Base-by-base conservation (phyloP, 2,329 filamentous ascomycete species). In the Aspergillus versicolor region DNA sequence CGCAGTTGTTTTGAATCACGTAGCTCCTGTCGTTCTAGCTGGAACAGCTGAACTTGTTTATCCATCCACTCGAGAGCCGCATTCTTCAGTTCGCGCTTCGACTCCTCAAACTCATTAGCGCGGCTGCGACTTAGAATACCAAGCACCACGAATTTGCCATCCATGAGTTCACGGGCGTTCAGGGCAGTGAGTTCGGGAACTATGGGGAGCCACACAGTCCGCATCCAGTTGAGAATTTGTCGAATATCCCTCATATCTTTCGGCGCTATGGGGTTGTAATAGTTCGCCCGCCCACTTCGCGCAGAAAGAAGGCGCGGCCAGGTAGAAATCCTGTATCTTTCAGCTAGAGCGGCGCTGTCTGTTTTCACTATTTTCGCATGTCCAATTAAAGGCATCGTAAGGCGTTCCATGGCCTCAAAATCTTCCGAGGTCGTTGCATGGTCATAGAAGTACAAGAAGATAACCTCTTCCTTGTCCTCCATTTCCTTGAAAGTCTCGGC, bases 1-100 rank as follows among this genome's bases (percentile, higher is more conserved):
- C 93, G 87, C 61, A 97, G 81, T 73, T 97, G 92, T 79, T 99
- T 99, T 5, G 92, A 88, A 73, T 97, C 92, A 52, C 94, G 88
- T 48, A 97, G 82, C 74, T 96, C 94, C 77, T 97, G 91, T 56
- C 93, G 84, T 76, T 97, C 93, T 15, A 95, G 85, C 73, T 96
- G 91, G 81, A 96, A 97, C 40, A 91, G 83, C 65, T 93, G 88
- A 17, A 91, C 89, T 75, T 97, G 91, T 77, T 95, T 94, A 73
- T 97, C 93, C 84, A 97, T 96, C 92, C 94, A 99, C 74, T 97
- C 94, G 59, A 92, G 84, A 8, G 94, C 94, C 1, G 94, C 94
- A 64, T 89, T 93, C 83, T 97, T 97, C 77, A 99, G 87, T 76
- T 99, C 95, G 34, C 89, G 87, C 73, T 90, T 89, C 24, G 90